phyloP scores from a whole-genome alignment of 2,329 filamentous ascomycete species.

The Pestalotiopsis sp. region DNA sequence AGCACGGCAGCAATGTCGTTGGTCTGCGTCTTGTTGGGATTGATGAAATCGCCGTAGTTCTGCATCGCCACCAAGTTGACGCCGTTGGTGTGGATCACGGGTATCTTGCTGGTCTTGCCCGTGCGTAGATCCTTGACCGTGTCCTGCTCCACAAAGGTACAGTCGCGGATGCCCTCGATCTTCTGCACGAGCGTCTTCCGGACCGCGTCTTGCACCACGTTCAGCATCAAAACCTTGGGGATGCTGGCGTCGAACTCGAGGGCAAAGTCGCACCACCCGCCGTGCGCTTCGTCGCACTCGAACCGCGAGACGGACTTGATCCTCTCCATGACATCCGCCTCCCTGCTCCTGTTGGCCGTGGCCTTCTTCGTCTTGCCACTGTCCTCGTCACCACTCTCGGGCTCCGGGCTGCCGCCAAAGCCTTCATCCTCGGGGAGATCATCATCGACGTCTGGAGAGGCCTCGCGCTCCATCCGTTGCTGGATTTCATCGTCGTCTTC shows the following conservation, averaged over 20 bases:
- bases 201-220: conserved; percentile 81
- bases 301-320: conserved; percentile 74
- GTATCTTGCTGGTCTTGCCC: conserved; percentile 51
- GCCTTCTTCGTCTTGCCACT: conserved; percentile 29
- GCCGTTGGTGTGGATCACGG: conserved; percentile 76
- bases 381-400: conserved; percentile 43
- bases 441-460: conserved; percentile 59
- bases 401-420: conserved; percentile 51
- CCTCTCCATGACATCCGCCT: conserved; percentile 65
- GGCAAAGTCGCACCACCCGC: conserved; percentile 78
- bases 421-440: conserved; percentile 59
- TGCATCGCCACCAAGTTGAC: conserved; percentile 93
- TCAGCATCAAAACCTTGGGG: conserved; percentile 92
- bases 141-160: conserved; percentile 67
- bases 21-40: conserved; percentile 83
- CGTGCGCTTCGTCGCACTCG: conserved; percentile 74
- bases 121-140: conserved; percentile 50
- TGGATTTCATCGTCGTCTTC: conserved; percentile 84
- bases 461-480: conserved; percentile 61
- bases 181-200: conserved; percentile 83
- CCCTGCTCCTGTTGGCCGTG: conserved; percentile 49
- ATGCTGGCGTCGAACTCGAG: conserved; percentile 80
- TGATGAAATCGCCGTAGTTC: conserved; percentile 80
- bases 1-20: conserved; percentile 92
- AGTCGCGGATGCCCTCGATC: conserved; percentile 75